These are phyloP conservation scores for Malbranchea zuffiana DNA, from an alignment of 2,329 filamentous ascomycete genomes.

Conservation along the genomic window DNA sequence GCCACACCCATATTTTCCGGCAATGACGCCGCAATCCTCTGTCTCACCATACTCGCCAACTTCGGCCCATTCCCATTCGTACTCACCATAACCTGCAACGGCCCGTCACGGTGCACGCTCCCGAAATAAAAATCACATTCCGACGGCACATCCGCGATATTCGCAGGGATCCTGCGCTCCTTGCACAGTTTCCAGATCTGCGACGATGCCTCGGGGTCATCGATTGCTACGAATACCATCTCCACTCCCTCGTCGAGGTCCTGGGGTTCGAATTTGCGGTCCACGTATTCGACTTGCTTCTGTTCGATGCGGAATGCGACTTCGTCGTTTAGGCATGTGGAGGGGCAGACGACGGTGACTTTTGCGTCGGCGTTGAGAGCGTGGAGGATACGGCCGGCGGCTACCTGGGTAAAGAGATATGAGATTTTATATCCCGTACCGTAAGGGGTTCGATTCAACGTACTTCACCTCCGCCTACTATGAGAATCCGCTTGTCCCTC, in stretches of 20 bases:
- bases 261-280: constrained; percentile 73
- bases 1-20: constrained; percentile 74
- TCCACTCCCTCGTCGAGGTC: constrained; percentile 70
- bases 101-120: constrained; percentile 86
- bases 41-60: constrained; percentile 73
- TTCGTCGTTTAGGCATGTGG: constrained; percentile 72
- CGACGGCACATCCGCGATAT: constrained; percentile 91
- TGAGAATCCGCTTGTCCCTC: constrained; percentile 75
- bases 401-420: constrained; percentile 53
- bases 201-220: constrained; percentile 83
- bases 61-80: constrained; percentile 95
- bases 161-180: constrained; percentile 69
- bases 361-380: constrained; percentile 89
- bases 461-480: constrained; percentile 92
- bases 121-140: constrained; percentile 99
- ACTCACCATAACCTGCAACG: constrained; percentile 95
- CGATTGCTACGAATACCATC: constrained; percentile 88
- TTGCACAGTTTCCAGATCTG: constrained; percentile 91
- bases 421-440: neutral
- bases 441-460: constrained; percentile 20
- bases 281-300: constrained; percentile 65
- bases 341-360: constrained; percentile 75
- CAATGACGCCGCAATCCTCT: constrained; percentile 65
- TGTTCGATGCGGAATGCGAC: constrained; percentile 69
- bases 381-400: constrained; percentile 85